Evolutionary conservation across 2,329 filamentous ascomycete species (phyloP).

Genomic region (Apiospora arundinis): DNA sequence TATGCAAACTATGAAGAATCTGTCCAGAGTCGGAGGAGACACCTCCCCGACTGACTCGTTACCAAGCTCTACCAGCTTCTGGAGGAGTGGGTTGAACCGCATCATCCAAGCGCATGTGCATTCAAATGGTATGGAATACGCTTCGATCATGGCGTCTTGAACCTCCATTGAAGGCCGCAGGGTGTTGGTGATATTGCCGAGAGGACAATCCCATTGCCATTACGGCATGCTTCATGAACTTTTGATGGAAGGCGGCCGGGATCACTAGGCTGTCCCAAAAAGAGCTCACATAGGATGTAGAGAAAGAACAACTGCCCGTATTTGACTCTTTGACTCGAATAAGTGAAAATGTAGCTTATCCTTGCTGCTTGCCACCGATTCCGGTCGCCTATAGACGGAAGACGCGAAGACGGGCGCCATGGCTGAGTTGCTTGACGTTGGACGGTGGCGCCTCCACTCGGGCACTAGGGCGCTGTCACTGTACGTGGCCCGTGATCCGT

Average conservation of each 20-base stretch:
- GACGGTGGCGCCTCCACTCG: neutral
- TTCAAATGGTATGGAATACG: neutral
- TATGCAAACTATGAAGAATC: neutral
- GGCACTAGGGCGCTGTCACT: neutral
- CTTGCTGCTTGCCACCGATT: neutral
- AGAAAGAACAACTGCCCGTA: neutral
- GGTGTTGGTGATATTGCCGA: neutral
- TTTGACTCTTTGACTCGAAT: neutral
- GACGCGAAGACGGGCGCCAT: neutral
- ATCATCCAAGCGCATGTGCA: neutral
- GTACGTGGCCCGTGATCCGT: too few species aligned
- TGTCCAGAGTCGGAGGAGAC: neutral
- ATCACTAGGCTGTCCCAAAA: neutral
- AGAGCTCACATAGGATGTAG: neutral
- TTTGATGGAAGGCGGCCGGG: too few species aligned
- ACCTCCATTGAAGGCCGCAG: neutral
- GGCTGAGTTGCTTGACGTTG: neutral
- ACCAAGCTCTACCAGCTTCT: neutral
- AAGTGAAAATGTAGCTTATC: neutral
- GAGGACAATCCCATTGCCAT: neutral
- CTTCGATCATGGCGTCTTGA: neutral
- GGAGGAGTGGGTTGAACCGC: neutral
- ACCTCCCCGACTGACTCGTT: neutral
- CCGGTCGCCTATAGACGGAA: neutral
- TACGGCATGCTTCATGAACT: too few species aligned